Base-by-base conservation (phyloP, 306 rosid genomes). In the Sindora glabra region DNA sequence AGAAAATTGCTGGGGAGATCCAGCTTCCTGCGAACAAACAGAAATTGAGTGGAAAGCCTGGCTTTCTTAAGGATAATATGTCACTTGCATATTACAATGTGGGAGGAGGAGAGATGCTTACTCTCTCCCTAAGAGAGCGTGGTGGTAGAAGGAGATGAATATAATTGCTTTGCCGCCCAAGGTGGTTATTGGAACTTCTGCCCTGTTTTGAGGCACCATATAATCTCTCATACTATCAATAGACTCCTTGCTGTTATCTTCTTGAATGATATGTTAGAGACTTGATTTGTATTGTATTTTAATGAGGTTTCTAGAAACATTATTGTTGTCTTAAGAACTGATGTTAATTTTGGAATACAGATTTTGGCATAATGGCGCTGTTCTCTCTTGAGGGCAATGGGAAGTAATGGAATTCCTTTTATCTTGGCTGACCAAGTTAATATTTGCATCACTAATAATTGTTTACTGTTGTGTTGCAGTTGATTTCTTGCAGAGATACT, bases 11-110 rank as follows among this genome's bases (percentile, higher is more conserved):
- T 4, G 96, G 95, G 62, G 98, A 92, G 78, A 81, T 88, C 56
- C 95, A 92, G 72, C 95, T 92, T 74, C 96, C 98, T 26, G 95
- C 98, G 49, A 92, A 92, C 78, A 92, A 92, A 74, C 98, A 92
- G 83, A 92, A 88, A 69, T 71, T 92, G 83, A 92, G 95, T 73
- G 98, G 94, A 48, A 92, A 86, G 56, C 95, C 96, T 4, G 96
- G 98, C 21, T 92, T 92, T 76, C 95, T 92, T 74, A 92, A 92
- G 90, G 98, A 92, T 67, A 92, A 88, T 47, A 13, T 88, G 75
- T 86, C 96, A 12, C 95, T 88, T 67, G 98, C 98, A 15, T 82
- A 81, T 73, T 92, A 92, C 81, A 88, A 92, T 62, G 62, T 92
- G 32, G 89, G 90, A 65, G 86, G 86, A 46, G 90, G 95, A 47